Base-by-base conservation (phyloP, 129 eudicot genomes). In the Deinandra increscens region DNA sequence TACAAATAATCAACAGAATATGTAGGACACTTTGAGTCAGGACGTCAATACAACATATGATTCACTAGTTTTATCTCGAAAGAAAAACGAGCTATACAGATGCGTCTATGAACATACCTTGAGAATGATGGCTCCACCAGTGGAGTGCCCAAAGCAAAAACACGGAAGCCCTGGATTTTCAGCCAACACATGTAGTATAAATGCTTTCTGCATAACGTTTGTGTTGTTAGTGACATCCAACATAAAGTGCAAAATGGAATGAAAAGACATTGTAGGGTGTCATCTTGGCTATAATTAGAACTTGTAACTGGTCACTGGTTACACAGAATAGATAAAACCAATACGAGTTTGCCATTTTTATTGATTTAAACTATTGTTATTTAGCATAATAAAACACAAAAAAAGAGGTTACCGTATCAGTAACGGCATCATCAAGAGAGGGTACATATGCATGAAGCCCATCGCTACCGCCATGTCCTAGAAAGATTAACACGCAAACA, bases 381-480 rank as follows among this genome's bases (percentile, higher is more conserved):
- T 44, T 44, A 20, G 17, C 7, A 11, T 63, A 18, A 29, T 9
- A 29, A 4, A 34, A 51, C 1, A 10, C 2, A 6, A 37, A 72
- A 54, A 71, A 64, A 60, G 59, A 44, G 14, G 74, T 53, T 86
- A 91, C 98, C 87, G 73, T 62, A 18, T 91, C 96, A 33, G 41
- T 37, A 17, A 91, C 96, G 18, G 88, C 95, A 62, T 84, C 80
- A 66, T 91, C 98, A 42, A 91, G 91, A 62, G 98, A 91, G 81
- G 74, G 86, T 43, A 91, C 96, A 60, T 91, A 91, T 5, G 90
- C 96, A 72, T 91, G 98, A 69, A 88, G 83, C 29, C 98, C 98
- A 76, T 91, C 98, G 79, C 98, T 91, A 63, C 98, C 98, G 70
- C 98, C 98, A 75, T 91, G 98, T 42, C 98, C 98, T 88, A 56